Evolutionary conservation across 345 rosid species (phyloP).

Genomic region (Gossypium ekmanianum): DNA sequence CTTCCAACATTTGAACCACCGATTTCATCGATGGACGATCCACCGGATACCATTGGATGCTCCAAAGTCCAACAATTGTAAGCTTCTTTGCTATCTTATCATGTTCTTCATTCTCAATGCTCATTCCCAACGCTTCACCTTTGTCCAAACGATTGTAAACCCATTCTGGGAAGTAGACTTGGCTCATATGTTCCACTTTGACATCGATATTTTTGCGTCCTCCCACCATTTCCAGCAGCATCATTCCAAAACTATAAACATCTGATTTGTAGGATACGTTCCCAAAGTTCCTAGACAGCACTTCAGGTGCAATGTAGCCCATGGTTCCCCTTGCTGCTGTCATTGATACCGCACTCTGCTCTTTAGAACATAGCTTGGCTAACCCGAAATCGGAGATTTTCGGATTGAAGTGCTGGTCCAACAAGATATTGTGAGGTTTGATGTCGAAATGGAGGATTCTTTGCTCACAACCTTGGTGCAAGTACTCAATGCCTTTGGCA

Average conservation of each 20-base stretch:
- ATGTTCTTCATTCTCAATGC: constrained; percentile 12
- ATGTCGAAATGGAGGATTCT: constrained; percentile 25
- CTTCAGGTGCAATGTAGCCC: constrained; percentile 32
- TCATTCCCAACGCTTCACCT: constrained; percentile 8
- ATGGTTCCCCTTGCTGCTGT: constrained; percentile 16
- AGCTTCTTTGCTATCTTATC: constrained; percentile 22
- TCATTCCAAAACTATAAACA: constrained; percentile 16
- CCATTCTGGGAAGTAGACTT: constrained; percentile 24
- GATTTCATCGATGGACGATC: constrained; percentile 26
- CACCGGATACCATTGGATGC: constrained; percentile 25
- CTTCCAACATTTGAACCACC: constrained; percentile 27
- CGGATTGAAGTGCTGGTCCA: constrained; percentile 16
- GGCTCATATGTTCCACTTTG: not conserved
- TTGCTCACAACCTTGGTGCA: constrained; percentile 22
- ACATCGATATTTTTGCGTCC: constrained; percentile 21
- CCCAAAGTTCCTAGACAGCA: constrained; percentile 16
- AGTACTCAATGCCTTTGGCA: constrained; percentile 15
- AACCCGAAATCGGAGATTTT: constrained; percentile 28
- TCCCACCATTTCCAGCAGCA: constrained; percentile 30
- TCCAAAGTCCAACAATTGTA: constrained; percentile 20
- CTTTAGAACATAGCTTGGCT: constrained; percentile 24
- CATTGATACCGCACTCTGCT: constrained; percentile 19
- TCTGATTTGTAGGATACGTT: constrained; percentile 10
- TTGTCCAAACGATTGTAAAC: constrained; percentile 16
- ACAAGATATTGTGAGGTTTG: constrained; percentile 19